Conservation (phyloP, 345 rosid genomes). For the Conringia planisiliqua region DNA sequence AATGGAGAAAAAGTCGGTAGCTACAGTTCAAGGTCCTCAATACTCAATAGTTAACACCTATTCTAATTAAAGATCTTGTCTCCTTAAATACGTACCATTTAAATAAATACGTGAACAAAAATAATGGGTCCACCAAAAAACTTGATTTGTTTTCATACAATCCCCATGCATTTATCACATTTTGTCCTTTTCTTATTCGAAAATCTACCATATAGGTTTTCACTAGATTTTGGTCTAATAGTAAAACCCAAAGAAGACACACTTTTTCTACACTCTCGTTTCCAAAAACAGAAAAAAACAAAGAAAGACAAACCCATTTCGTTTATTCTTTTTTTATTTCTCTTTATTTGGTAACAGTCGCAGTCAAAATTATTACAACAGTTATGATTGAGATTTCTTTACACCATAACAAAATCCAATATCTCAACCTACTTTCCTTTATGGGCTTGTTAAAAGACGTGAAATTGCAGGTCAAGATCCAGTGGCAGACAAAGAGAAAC, state of each 20-base stretch:
- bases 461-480: slow-evolving; percentile 1
- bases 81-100: neutral
- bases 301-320: neutral
- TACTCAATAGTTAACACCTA: neutral
- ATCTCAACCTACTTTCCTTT: slow-evolving; percentile 15
- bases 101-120: neutral
- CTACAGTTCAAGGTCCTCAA: neutral
- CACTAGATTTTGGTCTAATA: slow-evolving; percentile 9
- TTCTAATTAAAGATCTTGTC: neutral
- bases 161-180: slow-evolving; percentile 10
- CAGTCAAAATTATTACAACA: slow-evolving; percentile 10
- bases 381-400: neutral
- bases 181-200: neutral
- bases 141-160: slow-evolving; percentile 5
- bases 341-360: neutral
- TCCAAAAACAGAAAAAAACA: neutral
- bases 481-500: slow-evolving; percentile 1
- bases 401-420: neutral
- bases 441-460: neutral
- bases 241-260: neutral
- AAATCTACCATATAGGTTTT: neutral
- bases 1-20: neutral
- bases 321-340: neutral
- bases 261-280: neutral
- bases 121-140: slow-evolving; percentile 8